Base-by-base conservation (phyloP, 1,139 yeast species). In the Taphrina populina region DNA sequence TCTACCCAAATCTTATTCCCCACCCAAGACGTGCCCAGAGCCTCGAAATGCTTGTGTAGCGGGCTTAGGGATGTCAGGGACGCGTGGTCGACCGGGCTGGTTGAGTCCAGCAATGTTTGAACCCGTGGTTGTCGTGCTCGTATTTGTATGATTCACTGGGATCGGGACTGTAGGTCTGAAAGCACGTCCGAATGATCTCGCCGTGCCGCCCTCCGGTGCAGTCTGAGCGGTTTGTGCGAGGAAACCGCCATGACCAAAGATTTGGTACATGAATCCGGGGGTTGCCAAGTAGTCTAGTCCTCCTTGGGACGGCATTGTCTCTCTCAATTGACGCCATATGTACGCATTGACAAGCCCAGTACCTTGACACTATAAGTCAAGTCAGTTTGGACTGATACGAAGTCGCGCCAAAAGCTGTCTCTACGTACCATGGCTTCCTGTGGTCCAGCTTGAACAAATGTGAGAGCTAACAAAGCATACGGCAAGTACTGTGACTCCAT, bases 401-500 rank as follows among this genome's bases (percentile, higher is more conserved):
- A n/a, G n/a, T n/a, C n/a, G n/a, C n/a, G n/a, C n/a, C n/a, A n/a
- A n/a, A n/a, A n/a, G n/a, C n/a, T n/a, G n/a, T n/a, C n/a, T n/a
- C n/a, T n/a, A 17, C 45, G 15, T 21, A 41, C 46, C 39, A 49
- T 32, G 10, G 54, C 35, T 24, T 49, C 46, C 5, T 49, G 45
- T 11, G 56, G 60, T 1, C 74, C 74, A 17, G 64, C 68, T 8
- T 63, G 44, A 20, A 70, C 55, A 17, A 67, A 58, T n/a, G 64
- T 62, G 30, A 66, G 30, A 1, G 62, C 61, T 17, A 71, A 61
- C 58, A 65, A 64, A 35, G 70, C 63, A 23, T 67, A 62, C 2
- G 75, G 74, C 20, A 69, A 59, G 54, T 65, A 71, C 45, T 64
- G 62, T 13, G 72, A 69, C 58, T 65, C 64, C 53, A 70, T 58